Base-by-base conservation (phyloP, 768 basidiomycete species). In the Boletus reticuloceps region DNA sequence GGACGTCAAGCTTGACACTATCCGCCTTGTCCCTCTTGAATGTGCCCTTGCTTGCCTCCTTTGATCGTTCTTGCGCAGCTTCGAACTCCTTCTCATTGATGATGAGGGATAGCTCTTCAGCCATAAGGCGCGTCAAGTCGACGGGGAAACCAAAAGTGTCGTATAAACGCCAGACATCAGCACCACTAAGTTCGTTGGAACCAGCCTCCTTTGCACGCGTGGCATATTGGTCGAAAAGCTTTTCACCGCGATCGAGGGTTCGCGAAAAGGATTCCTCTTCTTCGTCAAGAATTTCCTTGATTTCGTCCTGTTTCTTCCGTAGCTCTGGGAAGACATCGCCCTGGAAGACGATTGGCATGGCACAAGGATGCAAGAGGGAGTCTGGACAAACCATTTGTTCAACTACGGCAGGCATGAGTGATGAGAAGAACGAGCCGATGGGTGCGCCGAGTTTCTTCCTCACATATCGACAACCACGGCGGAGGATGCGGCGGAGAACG, bases 111-210 rank as follows among this genome's bases (percentile, higher is more conserved):
- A 92, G 76, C 67, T 99, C 97, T 69, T 95, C 91, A 5, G 97
- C 97, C 97, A 99, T 98, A 55, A 99, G 79, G 47, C 89, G 86
- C 1, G 97, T 99, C 47, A 99, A 75, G 68, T 99, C 97, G 40
- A 92, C 94, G 0, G 97, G 97, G 77, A 99, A 99, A 48, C 97
- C 97, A 68, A 91, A 99, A 1, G 97, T 98, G 69, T 99, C 97
- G 69, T 98, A 98, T 48, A 99, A 73, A 27, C 91, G 82, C 97
- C 97, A 99, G 36, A 98, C 92, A 65, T 99, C 96, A 62, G 87
- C 89, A 25, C 97, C 97, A 55, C 77, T 84, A 31, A 99, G 83
- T 61, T 85, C 82, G 38, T 76, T 86, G 6, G 73, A 64, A 9
- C 85, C 86, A 46, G 79, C 75, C 50, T 85, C 80, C 59, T 78